phyloP scores from a whole-genome alignment of 352 stramenopile species.

The Pythium aphanidermatum region DNA sequence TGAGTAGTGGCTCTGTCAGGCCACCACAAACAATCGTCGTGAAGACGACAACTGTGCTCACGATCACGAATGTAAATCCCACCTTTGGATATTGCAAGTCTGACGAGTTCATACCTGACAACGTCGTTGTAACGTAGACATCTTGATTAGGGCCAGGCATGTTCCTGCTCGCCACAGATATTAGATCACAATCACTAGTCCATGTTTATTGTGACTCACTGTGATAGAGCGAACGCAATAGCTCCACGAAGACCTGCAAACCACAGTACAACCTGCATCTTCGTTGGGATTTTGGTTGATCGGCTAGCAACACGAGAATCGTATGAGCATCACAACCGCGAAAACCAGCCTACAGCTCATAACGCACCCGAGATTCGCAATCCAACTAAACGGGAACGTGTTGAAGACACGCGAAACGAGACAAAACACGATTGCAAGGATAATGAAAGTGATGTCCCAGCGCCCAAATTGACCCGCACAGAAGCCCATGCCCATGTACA shows the following conservation, averaged over 20 bases:
- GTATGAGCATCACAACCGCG: constrained; percentile 1
- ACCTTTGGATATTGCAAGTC: too few relatives aligned
- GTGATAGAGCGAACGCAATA: constrained; percentile 81
- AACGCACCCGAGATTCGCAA: constrained; percentile 47
- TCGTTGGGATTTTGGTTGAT: constrained; percentile 56
- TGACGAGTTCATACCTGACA: too few relatives aligned
- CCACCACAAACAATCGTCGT: constrained; percentile 95
- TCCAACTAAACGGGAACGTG: constrained; percentile 89
- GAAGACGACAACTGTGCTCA: constrained; percentile 95
- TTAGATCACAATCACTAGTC: not conserved
- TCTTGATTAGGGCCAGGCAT: constrained; percentile 93
- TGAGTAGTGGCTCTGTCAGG: constrained; percentile 86
- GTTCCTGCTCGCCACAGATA: constrained; percentile 65
- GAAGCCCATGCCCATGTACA: constrained; percentile 77
- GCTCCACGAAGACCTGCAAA: constrained; percentile 89
- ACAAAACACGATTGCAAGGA: constrained; percentile 84
- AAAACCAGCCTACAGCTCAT: not conserved
- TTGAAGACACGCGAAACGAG: constrained; percentile 89
- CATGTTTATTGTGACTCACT: constrained; percentile 24
- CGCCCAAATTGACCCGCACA: constrained; percentile 59
- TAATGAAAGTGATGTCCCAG: constrained; percentile 82
- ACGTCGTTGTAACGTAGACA: constrained; percentile 68
- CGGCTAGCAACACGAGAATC: constrained; percentile 23
- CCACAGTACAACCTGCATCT: constrained; percentile 92
- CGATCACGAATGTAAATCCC: too few relatives aligned